These are phyloP conservation scores for Mycena pura DNA, from an alignment of 768 basidiomycete genomes.

Conservation along the genomic window DNA sequence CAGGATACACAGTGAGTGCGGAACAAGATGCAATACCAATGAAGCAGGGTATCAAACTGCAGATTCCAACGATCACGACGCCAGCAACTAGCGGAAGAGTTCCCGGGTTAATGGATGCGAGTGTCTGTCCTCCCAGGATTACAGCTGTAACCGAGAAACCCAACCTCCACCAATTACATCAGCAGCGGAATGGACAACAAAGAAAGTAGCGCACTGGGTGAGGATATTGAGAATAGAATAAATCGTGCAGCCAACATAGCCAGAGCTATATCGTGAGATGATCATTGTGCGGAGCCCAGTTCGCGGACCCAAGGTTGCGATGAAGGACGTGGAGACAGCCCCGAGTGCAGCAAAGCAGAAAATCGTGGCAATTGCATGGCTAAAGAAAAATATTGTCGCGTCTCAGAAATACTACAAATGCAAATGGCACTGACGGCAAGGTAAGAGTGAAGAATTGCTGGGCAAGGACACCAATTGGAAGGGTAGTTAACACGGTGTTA, in stretches of 20 bases:
- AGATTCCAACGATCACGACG: conserved; percentile 53
- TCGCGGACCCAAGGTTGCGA: conserved; percentile 59
- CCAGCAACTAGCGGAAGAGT: conserved; percentile 55
- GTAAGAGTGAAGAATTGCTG: conserved; percentile 57
- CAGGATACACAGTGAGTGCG: background rate
- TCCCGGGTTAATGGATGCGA: conserved; percentile 51
- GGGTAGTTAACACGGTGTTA: conserved; percentile 53
- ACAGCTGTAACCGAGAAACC: conserved; percentile 56
- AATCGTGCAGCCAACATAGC: conserved; percentile 55
- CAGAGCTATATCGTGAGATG: conserved; percentile 54
- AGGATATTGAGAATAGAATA: conserved; percentile 62
- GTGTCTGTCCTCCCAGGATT: conserved; percentile 61
- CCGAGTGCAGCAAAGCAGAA: conserved; percentile 47
- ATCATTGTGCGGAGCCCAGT: conserved; percentile 64
- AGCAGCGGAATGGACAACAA: background rate
- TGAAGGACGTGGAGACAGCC: conserved; percentile 47
- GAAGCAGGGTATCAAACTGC: conserved; percentile 52
- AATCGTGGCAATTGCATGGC: conserved; percentile 52
- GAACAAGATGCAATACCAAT: conserved; percentile 34
- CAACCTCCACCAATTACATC: conserved; percentile 34
- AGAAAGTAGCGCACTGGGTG: conserved; percentile 42
- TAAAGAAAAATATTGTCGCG: conserved; percentile 23
- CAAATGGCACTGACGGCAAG: conserved; percentile 42
- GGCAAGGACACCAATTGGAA: conserved; percentile 58
- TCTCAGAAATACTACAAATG: background rate